Conservation (phyloP, 106 monocot genomes). For the Gastrodia elata region DNA sequence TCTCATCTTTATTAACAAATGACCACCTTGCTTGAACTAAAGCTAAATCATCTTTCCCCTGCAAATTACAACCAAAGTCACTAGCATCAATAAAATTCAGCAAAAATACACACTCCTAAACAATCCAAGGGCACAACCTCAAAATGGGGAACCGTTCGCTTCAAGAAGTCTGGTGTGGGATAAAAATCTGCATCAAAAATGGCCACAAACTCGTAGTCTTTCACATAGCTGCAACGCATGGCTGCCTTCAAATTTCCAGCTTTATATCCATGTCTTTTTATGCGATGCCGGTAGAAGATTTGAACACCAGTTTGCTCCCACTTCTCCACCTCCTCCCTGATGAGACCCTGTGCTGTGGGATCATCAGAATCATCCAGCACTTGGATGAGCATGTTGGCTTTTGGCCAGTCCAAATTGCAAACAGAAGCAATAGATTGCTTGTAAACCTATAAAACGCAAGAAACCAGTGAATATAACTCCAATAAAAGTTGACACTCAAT, state of each 20-base stretch:
- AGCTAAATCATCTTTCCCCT: constrained; percentile 80
- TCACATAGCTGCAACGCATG: constrained; percentile 85
- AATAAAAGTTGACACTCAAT: neutral
- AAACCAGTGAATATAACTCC: neutral
- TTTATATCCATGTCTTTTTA: constrained; percentile 76
- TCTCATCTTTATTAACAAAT: constrained; percentile 97
- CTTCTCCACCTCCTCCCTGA: constrained; percentile 77
- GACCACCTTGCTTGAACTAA: constrained; percentile 94
- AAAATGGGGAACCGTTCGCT: constrained; percentile 81
- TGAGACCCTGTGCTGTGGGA: constrained; percentile 42
- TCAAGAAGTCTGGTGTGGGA: constrained; percentile 71
- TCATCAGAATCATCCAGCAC: constrained; percentile 93
- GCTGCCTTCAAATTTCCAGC: constrained; percentile 96
- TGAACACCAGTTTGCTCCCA: constrained; percentile 63
- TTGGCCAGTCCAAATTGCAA: constrained; percentile 89
- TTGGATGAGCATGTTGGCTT: constrained; percentile 60
- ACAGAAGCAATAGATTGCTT: constrained; percentile 89
- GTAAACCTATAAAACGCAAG: constrained; percentile 52
- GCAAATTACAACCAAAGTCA: constrained; percentile 4
- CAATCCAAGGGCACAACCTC: constrained; percentile 27
- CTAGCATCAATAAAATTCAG: neutral
- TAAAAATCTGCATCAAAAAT: constrained; percentile 98
- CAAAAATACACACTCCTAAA: neutral
- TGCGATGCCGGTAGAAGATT: constrained; percentile 75
- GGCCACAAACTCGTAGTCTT: constrained; percentile 89